Conservation (phyloP, 73 alveolate species). For the Paramecium caudatum region DNA sequence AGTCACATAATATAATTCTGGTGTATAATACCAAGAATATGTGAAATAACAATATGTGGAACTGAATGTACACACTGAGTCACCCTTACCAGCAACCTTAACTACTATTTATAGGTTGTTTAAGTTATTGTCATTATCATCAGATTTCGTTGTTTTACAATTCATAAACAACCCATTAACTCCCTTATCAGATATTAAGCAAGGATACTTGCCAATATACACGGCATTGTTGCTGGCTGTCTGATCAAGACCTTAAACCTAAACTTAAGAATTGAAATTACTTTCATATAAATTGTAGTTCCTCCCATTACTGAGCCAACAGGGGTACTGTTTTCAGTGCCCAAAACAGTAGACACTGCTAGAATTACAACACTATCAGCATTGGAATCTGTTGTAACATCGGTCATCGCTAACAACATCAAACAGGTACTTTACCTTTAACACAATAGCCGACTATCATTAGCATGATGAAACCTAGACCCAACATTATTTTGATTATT, state of each 20-base stretch:
- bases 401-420: too few species aligned
- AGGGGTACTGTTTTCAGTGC: neutral
- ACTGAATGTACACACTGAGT: slow-evolving; percentile 65
- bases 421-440: too few species aligned
- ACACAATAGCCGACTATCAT: too few species aligned
- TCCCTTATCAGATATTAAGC: slow-evolving; percentile 71
- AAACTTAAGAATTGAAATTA: neutral
- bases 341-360: slow-evolving; percentile 30
- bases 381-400: neutral
- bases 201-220: slow-evolving; percentile 71
- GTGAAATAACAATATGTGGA: slow-evolving; percentile 23
- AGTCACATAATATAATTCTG: slow-evolving; percentile 45
- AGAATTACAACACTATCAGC: neutral
- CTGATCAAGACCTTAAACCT: slow-evolving; percentile 51
- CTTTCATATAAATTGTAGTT: slow-evolving; percentile 29
- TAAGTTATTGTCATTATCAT: slow-evolving; percentile 45
- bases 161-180: slow-evolving; percentile 72
- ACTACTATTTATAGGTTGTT: slow-evolving; percentile 28
- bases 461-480: too few species aligned
- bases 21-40: slow-evolving; percentile 58
- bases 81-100: slow-evolving; percentile 50
- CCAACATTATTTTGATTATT: too few species aligned
- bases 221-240: slow-evolving; percentile 73
- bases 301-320: slow-evolving; percentile 29
- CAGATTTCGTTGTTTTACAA: slow-evolving; percentile 70